phyloP scores from a whole-genome alignment of 805 yeast species.

The Candida yuanshanica region DNA sequence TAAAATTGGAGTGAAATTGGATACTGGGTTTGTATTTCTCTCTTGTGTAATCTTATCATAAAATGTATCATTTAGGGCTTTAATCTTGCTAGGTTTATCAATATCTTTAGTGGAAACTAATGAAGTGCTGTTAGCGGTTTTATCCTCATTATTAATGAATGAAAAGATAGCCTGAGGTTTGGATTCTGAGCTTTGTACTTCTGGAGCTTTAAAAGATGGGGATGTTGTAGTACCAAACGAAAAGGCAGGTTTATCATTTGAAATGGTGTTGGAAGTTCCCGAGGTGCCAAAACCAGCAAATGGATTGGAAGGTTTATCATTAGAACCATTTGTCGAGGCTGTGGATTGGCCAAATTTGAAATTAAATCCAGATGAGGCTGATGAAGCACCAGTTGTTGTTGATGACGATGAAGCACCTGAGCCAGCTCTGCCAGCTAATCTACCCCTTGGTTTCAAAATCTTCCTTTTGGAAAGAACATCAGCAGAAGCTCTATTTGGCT shows the following conservation, averaged over 20 bases:
- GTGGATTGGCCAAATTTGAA: constrained; percentile 6
- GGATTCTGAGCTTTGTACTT: neutral
- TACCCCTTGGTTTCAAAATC: constrained; percentile 54
- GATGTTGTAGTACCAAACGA: constrained; percentile 5
- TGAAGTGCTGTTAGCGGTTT: neutral
- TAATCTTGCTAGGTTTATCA: constrained; percentile 43
- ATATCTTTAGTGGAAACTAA: constrained; percentile 10
- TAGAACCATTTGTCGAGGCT: neutral
- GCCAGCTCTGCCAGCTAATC: constrained; percentile 23
- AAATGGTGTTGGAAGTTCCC: constrained; percentile 1
- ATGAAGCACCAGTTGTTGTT: neutral
- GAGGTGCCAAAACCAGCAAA: constrained; percentile 11
- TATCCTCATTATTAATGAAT: neutral
- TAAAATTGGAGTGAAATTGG: constrained; percentile 49
- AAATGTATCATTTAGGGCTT: constrained; percentile 63
- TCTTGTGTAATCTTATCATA: constrained; percentile 40
- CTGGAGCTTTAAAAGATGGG: constrained; percentile 3
- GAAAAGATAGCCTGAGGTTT: constrained; percentile 7
- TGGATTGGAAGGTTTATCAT: constrained; percentile 2
- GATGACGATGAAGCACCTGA: constrained; percentile 1
- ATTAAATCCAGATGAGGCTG: constrained; percentile 5
- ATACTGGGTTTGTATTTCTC: constrained; percentile 39
- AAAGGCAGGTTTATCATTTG: constrained; percentile 8
- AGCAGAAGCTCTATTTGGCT: constrained; percentile 46
- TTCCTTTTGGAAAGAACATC: constrained; percentile 63